These are phyloP conservation scores for Collybiopsis confluens DNA, from an alignment of 768 basidiomycete species.

Conservation along the genomic window DNA sequence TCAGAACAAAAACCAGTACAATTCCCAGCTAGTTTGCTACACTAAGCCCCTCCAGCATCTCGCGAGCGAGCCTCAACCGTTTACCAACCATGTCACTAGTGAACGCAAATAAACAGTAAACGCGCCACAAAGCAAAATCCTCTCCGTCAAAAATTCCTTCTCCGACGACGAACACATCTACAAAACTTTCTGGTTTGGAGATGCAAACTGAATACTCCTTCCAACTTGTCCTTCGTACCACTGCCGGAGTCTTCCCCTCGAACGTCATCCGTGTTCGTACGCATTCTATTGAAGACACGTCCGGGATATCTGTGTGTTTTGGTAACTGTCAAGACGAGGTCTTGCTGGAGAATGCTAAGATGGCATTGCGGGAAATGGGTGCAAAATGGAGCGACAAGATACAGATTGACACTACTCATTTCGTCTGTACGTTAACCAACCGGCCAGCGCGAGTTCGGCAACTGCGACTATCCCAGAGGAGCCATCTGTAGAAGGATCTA, in stretches of 20 bases:
- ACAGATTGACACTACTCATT: constrained; percentile 97
- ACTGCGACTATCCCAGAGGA: constrained; percentile 5
- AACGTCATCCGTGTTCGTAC: constrained; percentile 81
- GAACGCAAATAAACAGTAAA: too few relatives aligned
- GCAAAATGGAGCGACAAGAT: constrained; percentile 91
- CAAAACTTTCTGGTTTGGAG: constrained; percentile 79
- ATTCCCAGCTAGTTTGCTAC: too few relatives aligned
- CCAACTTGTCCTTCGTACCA: constrained; percentile 90
- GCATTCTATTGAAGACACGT: constrained; percentile 93
- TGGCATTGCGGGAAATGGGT: constrained; percentile 78
- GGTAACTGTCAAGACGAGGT: constrained; percentile 79
- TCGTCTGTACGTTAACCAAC: constrained; percentile 77
- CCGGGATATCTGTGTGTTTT: constrained; percentile 92
- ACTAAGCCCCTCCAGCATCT: too few relatives aligned
- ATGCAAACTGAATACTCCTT: constrained; percentile 86
- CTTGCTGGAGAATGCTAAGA: constrained; percentile 76
- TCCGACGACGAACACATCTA: constrained; percentile 79
- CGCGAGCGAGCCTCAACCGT: too few relatives aligned
- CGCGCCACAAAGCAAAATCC: too few relatives aligned
- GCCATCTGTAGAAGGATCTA: neutral
- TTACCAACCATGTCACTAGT: too few relatives aligned
- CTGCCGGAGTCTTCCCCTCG: constrained; percentile 86
- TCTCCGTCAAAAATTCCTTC: too few relatives aligned
- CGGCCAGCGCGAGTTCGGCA: constrained; percentile 9
- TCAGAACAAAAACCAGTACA: too few relatives aligned